Base-by-base conservation (phyloP, 2,329 filamentous ascomycete genomes). In the Pyrenophora seminiperda region DNA sequence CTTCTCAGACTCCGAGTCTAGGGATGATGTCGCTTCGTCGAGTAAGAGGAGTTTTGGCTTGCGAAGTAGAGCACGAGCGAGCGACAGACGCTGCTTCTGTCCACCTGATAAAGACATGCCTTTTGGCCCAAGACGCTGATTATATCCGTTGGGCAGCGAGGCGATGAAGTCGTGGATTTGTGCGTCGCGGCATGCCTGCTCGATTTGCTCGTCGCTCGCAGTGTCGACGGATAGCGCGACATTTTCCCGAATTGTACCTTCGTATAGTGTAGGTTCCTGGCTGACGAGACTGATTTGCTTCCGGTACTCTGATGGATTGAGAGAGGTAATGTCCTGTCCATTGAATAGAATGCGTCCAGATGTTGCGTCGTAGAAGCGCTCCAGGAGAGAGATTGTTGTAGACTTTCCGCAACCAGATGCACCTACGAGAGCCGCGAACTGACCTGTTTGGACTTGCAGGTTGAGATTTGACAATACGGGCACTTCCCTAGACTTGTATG, bases 401-500 rank as follows among this genome's bases (percentile, higher is more conserved):
- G 85, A 88, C 74, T 92, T 90, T 29, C 87, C 87, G 50, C 85
- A 88, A 0, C 87, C 58, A 1, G 84, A 87, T 0, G 86, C 81
- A 1, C 88, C 87, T 4, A 90, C 87, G 1, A 90, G 76, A 1
- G 86, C 87, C 0, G 82, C 85, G 62, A 89, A 90, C 64, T 89
- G 84, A 4, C 87, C 87, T 58, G 84, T 85, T 10, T 52, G 52
- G 20, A 74, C 58, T 44, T 72, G 58, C 18, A 75, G 38, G 37
- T 80, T 82, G 46, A 84, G 76, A 51, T 77, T 72, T 22, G 68
- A 71, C 7, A 77, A 66, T 6, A 75, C 73, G 10, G 91, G 90
- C 57, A 95, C 90, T 0, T 90, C 88, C 1, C 93, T 85, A 0
- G 90, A 95, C 0, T 92, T 91, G 70, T 97, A 99, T 37, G 90